Conservation (phyloP, 2,329 filamentous ascomycete species). For the Metarhizium anisopliae region DNA sequence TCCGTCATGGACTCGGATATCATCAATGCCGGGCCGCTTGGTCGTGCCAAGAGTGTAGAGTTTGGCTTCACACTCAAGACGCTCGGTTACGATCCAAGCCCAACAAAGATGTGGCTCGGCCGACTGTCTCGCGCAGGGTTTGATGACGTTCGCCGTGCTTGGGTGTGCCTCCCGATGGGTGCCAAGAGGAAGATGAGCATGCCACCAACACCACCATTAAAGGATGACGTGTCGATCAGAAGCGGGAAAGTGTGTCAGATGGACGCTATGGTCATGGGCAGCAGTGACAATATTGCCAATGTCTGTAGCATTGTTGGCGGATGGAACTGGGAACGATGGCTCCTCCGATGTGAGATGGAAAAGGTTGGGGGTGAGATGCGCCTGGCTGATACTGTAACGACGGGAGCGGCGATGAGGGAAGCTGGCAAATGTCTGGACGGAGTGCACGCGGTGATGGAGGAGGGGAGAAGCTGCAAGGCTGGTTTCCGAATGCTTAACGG, state of each 20-base stretch:
- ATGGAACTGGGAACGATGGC: conserved; percentile 95
- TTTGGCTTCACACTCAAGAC: conserved; percentile 87
- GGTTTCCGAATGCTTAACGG: conserved; percentile 55
- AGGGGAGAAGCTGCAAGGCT: conserved; percentile 49
- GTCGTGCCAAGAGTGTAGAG: conserved; percentile 77
- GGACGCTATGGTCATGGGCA: conserved; percentile 56
- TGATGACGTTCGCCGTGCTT: conserved; percentile 69
- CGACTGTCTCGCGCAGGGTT: conserved; percentile 72
- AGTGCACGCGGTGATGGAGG: conserved; percentile 53
- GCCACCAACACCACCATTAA: conserved; percentile 20
- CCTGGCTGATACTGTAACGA: conserved; percentile 42
- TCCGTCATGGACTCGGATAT: conserved; percentile 83
- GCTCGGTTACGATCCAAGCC: conserved; percentile 78
- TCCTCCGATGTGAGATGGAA: conserved; percentile 79
- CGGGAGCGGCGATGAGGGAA: conserved; percentile 42
- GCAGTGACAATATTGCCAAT: conserved; percentile 61
- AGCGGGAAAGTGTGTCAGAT: conserved; percentile 40
- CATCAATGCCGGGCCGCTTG: conserved; percentile 71
- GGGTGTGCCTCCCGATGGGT: conserved; percentile 84
- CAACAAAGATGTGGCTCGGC: conserved; percentile 71
- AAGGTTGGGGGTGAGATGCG: conserved; percentile 59
- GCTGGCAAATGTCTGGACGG: conserved; percentile 52
- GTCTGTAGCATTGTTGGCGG: conserved; percentile 76
- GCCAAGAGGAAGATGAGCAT: conserved; percentile 25
- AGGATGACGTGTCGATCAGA: conserved; percentile 29